Conservation (phyloP, 2,329 filamentous ascomycete species). For the Hymenotorrendiella dingleyae region DNA sequence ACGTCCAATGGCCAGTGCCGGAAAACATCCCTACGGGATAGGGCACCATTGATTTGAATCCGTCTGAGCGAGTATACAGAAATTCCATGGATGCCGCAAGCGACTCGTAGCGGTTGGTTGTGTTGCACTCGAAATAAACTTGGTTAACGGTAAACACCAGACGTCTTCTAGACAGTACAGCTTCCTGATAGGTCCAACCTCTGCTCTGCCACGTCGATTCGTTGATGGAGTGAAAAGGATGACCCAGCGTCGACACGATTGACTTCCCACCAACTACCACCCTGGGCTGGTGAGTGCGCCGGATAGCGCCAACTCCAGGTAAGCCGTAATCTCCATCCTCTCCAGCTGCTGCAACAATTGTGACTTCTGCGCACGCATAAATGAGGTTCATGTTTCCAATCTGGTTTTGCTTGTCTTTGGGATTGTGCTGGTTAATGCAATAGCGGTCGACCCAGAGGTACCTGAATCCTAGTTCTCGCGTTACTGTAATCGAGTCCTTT, state of each 20-base stretch:
- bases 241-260: not conserved
- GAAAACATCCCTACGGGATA: not conserved
- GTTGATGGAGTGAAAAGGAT: not conserved
- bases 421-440: conserved; percentile 25
- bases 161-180: conserved; percentile 22
- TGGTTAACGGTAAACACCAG: conserved; percentile 29
- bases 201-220: conserved; percentile 14
- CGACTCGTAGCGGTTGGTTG: not conserved
- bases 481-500: conserved; percentile 19
- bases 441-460: conserved; percentile 30
- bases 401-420: conserved; percentile 8
- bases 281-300: not conserved
- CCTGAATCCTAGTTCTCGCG: conserved; percentile 14
- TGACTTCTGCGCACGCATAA: conserved; percentile 18
- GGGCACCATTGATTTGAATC: not conserved
- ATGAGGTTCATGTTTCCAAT: conserved; percentile 21
- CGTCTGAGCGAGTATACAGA: not conserved
- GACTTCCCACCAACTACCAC: conserved; percentile 1
- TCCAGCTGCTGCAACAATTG: conserved; percentile 21
- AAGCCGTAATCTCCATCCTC: conserved; percentile 15
- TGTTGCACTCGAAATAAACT: conserved; percentile 22
- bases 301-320: conserved; percentile 15
- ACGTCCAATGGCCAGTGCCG: not conserved
- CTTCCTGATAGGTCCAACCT: conserved; percentile 34
- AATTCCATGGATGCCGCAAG: not conserved